phyloP scores from a whole-genome alignment of 306 rosid genomes.

The Sicyos baderoa region DNA sequence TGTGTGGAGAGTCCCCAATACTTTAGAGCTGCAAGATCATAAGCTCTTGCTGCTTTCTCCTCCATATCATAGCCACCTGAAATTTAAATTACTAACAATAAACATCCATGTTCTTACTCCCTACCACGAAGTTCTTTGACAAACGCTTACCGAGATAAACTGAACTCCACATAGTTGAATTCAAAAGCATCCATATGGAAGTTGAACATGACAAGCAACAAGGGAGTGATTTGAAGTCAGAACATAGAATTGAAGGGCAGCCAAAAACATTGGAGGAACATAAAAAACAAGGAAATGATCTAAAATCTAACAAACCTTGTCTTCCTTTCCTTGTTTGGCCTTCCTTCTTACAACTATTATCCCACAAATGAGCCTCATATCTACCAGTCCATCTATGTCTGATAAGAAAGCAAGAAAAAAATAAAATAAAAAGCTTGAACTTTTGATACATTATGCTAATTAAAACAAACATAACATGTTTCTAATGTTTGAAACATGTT shows the following conservation, averaged over 20 bases:
- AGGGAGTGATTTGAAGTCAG: conserved; percentile 23
- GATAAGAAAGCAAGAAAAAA: background rate
- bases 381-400: too few species aligned
- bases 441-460: background rate
- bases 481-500: too few species aligned
- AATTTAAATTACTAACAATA: conserved; percentile 13
- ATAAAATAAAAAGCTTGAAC: too few species aligned
- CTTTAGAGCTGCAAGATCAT: conserved; percentile 94
- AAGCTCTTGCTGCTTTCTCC: conserved; percentile 97
- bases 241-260: conserved; percentile 5
- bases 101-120: background rate
- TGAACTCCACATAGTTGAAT: conserved; percentile 27
- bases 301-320: too few species aligned
- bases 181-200: background rate
- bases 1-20: conserved; percentile 96
- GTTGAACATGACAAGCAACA: background rate
- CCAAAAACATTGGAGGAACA: too few species aligned
- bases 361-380: too few species aligned
- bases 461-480: background rate
- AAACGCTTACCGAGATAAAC: background rate
- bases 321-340: too few species aligned
- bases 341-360: too few species aligned
- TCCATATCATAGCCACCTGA: conserved; percentile 99
- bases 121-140: background rate
- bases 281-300: too few species aligned